Base-by-base conservation (phyloP, 352 stramenopile species). In the Phytophthora idaei region DNA sequence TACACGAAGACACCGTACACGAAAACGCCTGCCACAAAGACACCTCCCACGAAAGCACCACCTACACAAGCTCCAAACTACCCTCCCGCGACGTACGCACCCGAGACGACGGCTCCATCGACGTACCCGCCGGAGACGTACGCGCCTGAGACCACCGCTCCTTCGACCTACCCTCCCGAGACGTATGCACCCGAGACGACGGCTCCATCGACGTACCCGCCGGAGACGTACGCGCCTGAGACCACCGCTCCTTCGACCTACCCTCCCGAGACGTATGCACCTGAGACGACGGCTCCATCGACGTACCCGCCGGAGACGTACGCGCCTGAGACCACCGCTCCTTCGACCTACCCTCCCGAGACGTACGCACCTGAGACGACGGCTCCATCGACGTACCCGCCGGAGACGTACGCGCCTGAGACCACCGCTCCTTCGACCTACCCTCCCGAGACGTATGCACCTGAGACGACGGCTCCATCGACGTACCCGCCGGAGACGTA, bases 1-100 rank as follows among this genome's bases (percentile, higher is more conserved):
- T 65, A 70, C 45, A 64, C 64, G 2, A 67, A 71, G 25, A 55
- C 57, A 3, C 57, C 64, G 1, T 12, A 6, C 2, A 67, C 64
- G 8, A 64, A 72, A 14, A 53, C 63, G 28, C 63, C 63, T 34
- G 10, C 21, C 0, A 64, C 62, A 0, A 69, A 59, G n/a, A 17
- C 56, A 8, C 62, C 61, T 12, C 9, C 54, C 2, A 51, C 53
- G 0, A 45, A 41, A 3, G 3, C 48, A 25, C 62, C 61, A 6
- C 9, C 54, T 1, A 51, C 53, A 0, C 39, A 41, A 3, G 3
- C 39, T 15, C 25, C 57, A 15, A 64, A 27, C 5, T 55, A 51
- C n/a, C 4, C 62, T 6, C 55, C 62, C 0, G 48, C 37, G 25
- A 69, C 62, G 5, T 55, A 63, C 53, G 3, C 39, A 32, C 62